phyloP scores from a whole-genome alignment of 371 early-diverging fungal genomes.

The Sporodiniella umbellata region DNA sequence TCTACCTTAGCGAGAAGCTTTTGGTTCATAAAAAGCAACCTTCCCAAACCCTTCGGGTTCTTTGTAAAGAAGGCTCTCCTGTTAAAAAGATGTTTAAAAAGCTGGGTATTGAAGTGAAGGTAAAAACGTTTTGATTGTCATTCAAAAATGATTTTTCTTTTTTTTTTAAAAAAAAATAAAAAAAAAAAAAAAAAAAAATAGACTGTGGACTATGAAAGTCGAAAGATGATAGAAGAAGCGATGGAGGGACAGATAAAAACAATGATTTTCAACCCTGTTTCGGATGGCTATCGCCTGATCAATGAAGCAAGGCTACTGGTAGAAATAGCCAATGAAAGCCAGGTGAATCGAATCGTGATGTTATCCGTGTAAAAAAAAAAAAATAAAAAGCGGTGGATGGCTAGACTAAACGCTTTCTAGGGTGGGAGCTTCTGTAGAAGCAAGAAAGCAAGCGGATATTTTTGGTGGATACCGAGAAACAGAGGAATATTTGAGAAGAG shows the following conservation, averaged over 20 bases:
- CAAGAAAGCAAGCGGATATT: not conserved
- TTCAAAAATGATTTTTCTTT: too few species aligned
- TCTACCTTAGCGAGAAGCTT: conserved; percentile 14
- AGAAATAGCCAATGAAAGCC: conserved; percentile 6
- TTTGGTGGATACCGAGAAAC: not conserved
- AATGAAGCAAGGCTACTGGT: conserved; percentile 2
- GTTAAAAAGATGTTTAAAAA: conserved; percentile 4
- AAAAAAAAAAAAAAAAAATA: too few species aligned
- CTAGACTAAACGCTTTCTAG: too few species aligned
- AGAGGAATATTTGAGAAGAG: conserved; percentile 2
- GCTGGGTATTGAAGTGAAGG: conserved; percentile 15
- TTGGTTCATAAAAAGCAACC: not conserved
- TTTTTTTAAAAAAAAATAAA: too few species aligned
- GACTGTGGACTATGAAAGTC: conserved; percentile 12
- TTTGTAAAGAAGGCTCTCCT: conserved; percentile 3
- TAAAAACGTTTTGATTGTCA: not conserved
- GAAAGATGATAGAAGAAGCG: conserved; percentile 2
- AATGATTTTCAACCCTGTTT: conserved; percentile 7
- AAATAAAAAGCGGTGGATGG: too few species aligned
- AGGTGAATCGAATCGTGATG: conserved; percentile 9
- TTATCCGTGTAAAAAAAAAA: conserved; percentile 15
- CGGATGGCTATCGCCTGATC: not conserved
- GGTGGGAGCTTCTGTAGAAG: not conserved
- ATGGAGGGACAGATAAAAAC: conserved; percentile 7
- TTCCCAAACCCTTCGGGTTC: conserved; percentile 7